Evolutionary conservation across 441 rosid species (phyloP), one percentile per base, ranked within the genome.

Genomic region (Adansonia madagascariensis): DNA sequence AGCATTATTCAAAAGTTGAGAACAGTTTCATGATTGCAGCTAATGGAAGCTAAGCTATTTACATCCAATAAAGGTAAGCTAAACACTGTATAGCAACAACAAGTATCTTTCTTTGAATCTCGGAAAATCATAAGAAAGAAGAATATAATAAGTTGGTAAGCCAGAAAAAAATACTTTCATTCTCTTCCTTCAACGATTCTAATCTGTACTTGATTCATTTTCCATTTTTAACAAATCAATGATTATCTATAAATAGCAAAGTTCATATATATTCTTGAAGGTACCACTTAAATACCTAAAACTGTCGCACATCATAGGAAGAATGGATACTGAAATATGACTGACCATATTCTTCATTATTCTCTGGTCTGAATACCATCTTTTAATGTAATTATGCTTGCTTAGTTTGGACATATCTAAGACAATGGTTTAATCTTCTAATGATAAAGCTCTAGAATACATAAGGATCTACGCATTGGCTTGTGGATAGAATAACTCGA

Each of bases 341-440:
- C 70, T 88, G 91, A 75, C 98, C 93, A 82, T 88, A 83, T 79
- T 91, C 95, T 79, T 96, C 95, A 11, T 93, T 94, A 39, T 87
- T 86, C 81, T 88, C 93, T 63, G 90, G 81, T 89, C 99, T 92
- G 91, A 82, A 84, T 75, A 65, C 64, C 78, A 81, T 74, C 63
- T 41, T 80, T 71, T 55, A 17, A 62, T 14, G 11, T 52, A 52
- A 71, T n/a, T 8, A 44, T 18, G 31, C 31, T 44, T 27, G 35
- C 35, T 27, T 27, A 27, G 35, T 27, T 39, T 39, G 6, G 6
- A 39, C 43, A 39, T 39, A 39, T 39, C 43, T 39, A 4, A 39
- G 6, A 39, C 43, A 39, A 39, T 39, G 43, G 43, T 39, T 39
- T 39, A 39, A 39, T 39, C 43, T 39, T 39, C 43, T 3, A 5